Percentiles rank a stretch among this genome's conserved stretches.
Evolutionary conservation across 257 asterid genomes (phyloP).

Genomic region (Gentiana macrophylla): DNA sequence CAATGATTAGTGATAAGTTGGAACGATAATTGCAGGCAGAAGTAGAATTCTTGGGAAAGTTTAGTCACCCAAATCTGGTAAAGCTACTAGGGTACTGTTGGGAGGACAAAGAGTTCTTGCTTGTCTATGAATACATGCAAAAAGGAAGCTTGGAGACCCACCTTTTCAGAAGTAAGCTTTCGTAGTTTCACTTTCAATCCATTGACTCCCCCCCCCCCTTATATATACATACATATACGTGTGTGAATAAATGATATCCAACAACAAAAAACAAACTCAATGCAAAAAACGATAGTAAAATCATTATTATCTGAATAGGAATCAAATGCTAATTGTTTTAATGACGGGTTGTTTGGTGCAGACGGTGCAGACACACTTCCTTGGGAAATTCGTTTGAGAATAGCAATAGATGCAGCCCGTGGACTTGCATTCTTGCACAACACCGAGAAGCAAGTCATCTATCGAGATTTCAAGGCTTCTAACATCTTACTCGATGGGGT

Average conservation of each 20-base stretch:
- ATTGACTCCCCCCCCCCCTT: background rate
- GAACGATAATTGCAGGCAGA: constrained; percentile 52
- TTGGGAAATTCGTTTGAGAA: constrained; percentile 62
- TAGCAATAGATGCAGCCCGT: constrained; percentile 74
- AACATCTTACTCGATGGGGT: constrained; percentile 67
- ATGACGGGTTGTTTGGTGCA: constrained; percentile 2
- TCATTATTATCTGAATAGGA: background rate
- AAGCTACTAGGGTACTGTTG: constrained; percentile 82
- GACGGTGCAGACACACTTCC: constrained; percentile 56
- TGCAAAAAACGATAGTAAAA: background rate
- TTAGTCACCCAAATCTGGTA: constrained; percentile 78
- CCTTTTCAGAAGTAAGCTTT: constrained; percentile 62
- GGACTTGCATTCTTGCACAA: constrained; percentile 64
- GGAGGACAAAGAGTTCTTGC: constrained; percentile 68
- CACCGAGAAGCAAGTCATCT: constrained; percentile 59
- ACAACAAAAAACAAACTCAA: no score
- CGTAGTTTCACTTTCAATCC: background rate
- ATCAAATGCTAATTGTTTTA: no score
- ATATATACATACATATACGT: background rate
- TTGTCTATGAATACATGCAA: constrained; percentile 77
- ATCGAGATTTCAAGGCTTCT: constrained; percentile 74
- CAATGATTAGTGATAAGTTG: background rate
- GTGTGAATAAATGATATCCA: background rate
- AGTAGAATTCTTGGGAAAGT: constrained; percentile 81
- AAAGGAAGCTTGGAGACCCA: constrained; percentile 83